Evolutionary conservation across 306 rosid species (phyloP), one percentile per base, ranked within the genome.

Genomic region (Pyrus communis): DNA sequence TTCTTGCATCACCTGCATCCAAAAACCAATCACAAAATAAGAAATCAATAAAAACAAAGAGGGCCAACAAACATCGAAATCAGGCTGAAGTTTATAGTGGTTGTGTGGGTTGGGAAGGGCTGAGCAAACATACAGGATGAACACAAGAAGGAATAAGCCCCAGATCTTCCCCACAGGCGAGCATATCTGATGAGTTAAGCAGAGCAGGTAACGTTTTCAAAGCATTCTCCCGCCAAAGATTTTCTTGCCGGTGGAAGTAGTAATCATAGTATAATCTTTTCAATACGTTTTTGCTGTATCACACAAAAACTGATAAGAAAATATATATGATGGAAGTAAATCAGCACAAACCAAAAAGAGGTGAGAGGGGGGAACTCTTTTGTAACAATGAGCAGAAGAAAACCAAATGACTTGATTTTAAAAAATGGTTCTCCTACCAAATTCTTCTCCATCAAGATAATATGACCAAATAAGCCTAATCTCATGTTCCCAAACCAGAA

Each of bases 131-230:
- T 89, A 95, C 99, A 71, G 99, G 97, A 89, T 92, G 95, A 71
- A 95, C 99, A 82, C 97, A 95, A 75, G 97, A 88, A 64, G 99
- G 97, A 89, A 95, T 90, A 51, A 95, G 90, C 33, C 99, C 99
- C 80, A 95, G 84, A 89, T 95, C 99, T 87, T 95, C 99, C 52
- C 99, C 99, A 70, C 97, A 92, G 43, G 97, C 86, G 74, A 95
- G 91, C 97, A 95, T 95, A 78, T 95, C 85, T 7, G 99, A 92
- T 61, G 97, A 87, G 80, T 88, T 87, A 70, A 95, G 88, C 70
- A 95, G 97, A 84, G 77, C 97, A 67, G 99, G 99, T 69, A 95
- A 84, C 45, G 97, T 95, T 88, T 90, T 92, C 89, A 95, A 80
- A 62, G 99, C 99, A 89, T 92, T 92, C 85, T 88, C 82, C 82